Percentiles rank a stretch among this genome's conserved stretches.
phyloP scores from a whole-genome alignment of 768 basidiomycete species.

The Tephrocybe sp. region DNA sequence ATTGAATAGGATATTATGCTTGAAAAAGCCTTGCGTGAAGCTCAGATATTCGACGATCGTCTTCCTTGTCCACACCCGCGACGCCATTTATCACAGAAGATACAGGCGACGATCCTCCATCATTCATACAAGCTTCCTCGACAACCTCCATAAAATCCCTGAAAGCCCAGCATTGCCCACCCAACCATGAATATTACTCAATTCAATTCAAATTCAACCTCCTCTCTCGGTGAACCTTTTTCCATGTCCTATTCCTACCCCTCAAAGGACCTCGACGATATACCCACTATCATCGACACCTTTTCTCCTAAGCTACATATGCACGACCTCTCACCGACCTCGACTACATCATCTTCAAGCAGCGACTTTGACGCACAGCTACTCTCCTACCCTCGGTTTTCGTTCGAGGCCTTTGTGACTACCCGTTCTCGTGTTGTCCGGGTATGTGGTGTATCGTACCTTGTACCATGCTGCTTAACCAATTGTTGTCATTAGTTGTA shows the following conservation, averaged over 20 bases:
- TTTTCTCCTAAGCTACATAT: slow-evolving; percentile 26
- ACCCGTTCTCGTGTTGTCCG: slow-evolving; percentile 54
- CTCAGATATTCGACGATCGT: slow-evolving; percentile 11
- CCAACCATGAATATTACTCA: slow-evolving; percentile 18
- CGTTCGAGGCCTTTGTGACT: slow-evolving; percentile 39
- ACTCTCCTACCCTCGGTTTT: slow-evolving; percentile 18
- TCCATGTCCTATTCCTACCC: slow-evolving; percentile 14
- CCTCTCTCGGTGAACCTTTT: slow-evolving; percentile 13
- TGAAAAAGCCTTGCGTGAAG: slow-evolving; percentile 11
- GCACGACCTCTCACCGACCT: slow-evolving; percentile 23
- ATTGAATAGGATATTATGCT: slow-evolving; percentile 10
- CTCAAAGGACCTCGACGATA: slow-evolving; percentile 11
- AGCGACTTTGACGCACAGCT: slow-evolving; percentile 24
- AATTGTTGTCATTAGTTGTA: slow-evolving; percentile 28
- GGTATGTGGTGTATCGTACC: slow-evolving; percentile 32
- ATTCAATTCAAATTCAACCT: slow-evolving; percentile 15
- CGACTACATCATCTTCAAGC: slow-evolving; percentile 29
- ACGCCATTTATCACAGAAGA: slow-evolving; percentile 18
- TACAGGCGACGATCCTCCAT: slow-evolving; percentile 30
- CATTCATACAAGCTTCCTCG: slow-evolving; percentile 18
- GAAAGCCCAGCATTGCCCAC: slow-evolving; percentile 19
- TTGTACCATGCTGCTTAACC: slow-evolving; percentile 10
- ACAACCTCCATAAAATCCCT: slow-evolving; percentile 7
- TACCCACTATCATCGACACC: slow-evolving; percentile 17
- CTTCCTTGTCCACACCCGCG: slow-evolving; percentile 20